phyloP scores from a whole-genome alignment of 345 rosid species.

The Linum lewisii region DNA sequence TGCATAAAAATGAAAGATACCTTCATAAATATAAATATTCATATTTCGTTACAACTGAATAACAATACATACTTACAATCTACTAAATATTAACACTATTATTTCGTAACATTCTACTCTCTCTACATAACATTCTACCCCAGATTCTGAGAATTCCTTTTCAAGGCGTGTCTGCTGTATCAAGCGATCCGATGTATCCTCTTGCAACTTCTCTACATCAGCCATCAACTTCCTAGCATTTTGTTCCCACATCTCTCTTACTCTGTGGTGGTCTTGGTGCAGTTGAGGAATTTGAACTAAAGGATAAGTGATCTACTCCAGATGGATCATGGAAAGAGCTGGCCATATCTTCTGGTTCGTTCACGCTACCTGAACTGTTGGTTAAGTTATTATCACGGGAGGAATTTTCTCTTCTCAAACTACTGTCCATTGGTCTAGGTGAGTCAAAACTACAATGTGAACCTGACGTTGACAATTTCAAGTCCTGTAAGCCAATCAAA shows the following conservation, averaged over 20 bases:
- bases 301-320: slow-evolving; percentile 30
- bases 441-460: slow-evolving; percentile 44
- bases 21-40: too few species aligned
- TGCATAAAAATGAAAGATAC: too few species aligned
- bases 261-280: slow-evolving; percentile 27
- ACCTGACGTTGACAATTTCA: slow-evolving; percentile 38
- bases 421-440: slow-evolving; percentile 24
- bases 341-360: slow-evolving; percentile 43
- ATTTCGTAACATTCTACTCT: too few species aligned
- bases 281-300: slow-evolving; percentile 24
- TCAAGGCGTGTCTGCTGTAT: slow-evolving; percentile 32
- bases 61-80: too few species aligned
- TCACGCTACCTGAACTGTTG: slow-evolving; percentile 15
- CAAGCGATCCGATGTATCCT: slow-evolving; percentile 30
- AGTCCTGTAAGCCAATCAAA: slow-evolving; percentile 28
- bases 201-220: slow-evolving; percentile 38
- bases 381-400: slow-evolving; percentile 23
- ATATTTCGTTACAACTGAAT: too few species aligned
- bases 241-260: slow-evolving; percentile 51
- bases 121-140: slow-evolving; percentile 32
- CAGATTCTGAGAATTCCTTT: slow-evolving; percentile 41
- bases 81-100: too few species aligned
- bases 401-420: slow-evolving; percentile 28
- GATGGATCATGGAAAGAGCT: slow-evolving; percentile 32
- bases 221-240: slow-evolving; percentile 39